These are phyloP conservation scores for Pythium pyrilobum DNA, from an alignment of 352 stramenopile species.

Conservation along the genomic window DNA sequence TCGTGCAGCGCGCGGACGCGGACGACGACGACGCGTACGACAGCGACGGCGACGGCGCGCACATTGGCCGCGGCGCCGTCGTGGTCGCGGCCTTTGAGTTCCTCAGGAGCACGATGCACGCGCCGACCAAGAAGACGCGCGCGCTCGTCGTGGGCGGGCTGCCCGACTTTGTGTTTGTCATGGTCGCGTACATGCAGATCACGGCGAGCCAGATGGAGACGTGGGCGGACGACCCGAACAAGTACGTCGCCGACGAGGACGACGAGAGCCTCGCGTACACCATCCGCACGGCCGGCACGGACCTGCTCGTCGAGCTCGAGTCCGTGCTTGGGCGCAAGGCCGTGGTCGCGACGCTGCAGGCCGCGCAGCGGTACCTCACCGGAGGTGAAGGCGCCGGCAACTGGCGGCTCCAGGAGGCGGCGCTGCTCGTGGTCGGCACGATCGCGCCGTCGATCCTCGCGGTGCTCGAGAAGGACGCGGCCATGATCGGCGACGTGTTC, in stretches of 20 bases:
- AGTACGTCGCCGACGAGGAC: constrained; percentile 83
- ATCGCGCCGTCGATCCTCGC: constrained; percentile 53
- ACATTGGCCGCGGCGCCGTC: constrained; percentile 62
- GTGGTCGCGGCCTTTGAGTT: constrained; percentile 75
- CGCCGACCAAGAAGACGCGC: constrained; percentile 77
- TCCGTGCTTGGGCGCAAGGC: constrained; percentile 57
- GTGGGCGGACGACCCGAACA: constrained; percentile 78
- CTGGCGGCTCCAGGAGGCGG: constrained; percentile 73
- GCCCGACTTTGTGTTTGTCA: constrained; percentile 67
- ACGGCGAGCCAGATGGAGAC: constrained; percentile 63
- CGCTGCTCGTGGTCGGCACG: constrained; percentile 62
- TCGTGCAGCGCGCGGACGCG: constrained; percentile 37
- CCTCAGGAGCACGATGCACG: constrained; percentile 56
- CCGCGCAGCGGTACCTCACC: constrained; percentile 59
- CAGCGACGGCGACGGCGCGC: constrained; percentile 62
- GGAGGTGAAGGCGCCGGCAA: constrained; percentile 24
- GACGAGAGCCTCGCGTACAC: constrained; percentile 79
- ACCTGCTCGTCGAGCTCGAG: constrained; percentile 63
- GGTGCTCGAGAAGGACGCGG: constrained; percentile 46
- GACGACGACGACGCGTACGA: constrained; percentile 73
- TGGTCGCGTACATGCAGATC: constrained; percentile 86
- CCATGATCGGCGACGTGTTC: constrained; percentile 41
- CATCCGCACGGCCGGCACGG: constrained; percentile 62
- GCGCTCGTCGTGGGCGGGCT: constrained; percentile 48
- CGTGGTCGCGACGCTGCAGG: constrained; percentile 44